Evolutionary conservation across 1,139 yeast species (phyloP).

Genomic region (Candida sojae): DNA sequence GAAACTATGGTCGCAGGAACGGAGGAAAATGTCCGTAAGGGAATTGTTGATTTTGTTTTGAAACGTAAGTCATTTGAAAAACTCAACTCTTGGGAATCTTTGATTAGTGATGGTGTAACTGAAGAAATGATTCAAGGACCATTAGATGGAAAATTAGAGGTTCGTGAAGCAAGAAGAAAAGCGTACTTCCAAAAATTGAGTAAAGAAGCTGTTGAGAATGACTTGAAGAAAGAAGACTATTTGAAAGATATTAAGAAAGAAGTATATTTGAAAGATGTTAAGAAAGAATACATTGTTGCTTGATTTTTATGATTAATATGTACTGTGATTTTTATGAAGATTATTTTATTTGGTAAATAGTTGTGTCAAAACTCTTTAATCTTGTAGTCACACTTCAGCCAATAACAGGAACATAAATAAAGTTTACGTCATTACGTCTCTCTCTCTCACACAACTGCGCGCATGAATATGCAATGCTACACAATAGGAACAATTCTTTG

Average conservation of each 20-base stretch:
- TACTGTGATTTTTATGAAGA: no score
- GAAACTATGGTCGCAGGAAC: slow-evolving; percentile 87
- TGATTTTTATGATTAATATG: background rate
- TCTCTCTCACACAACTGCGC: no score
- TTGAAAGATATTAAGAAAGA: background rate
- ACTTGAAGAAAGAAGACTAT: no score
- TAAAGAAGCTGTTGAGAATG: background rate
- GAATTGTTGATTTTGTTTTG: slow-evolving; percentile 68
- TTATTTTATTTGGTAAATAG: no score
- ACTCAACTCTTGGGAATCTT: slow-evolving; percentile 78
- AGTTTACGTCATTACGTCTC: background rate
- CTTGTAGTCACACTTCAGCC: no score
- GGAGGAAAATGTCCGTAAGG: slow-evolving; percentile 61
- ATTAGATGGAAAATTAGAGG: slow-evolving; percentile 35
- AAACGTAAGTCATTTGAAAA: slow-evolving; percentile 78
- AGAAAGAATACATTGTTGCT: background rate
- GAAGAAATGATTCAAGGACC: slow-evolving; percentile 44
- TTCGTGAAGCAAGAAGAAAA: slow-evolving; percentile 30
- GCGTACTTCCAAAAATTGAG: slow-evolving; percentile 22
- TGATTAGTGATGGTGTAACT: slow-evolving; percentile 64
- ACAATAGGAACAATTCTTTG: background rate
- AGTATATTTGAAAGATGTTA: background rate
- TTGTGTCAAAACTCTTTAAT: slow-evolving; percentile 20
- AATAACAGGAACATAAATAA: background rate
- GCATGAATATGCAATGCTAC: no score